Conservation (phyloP, 805 yeast genomes). For the Teunomyces barrocoloradensis region DNA sequence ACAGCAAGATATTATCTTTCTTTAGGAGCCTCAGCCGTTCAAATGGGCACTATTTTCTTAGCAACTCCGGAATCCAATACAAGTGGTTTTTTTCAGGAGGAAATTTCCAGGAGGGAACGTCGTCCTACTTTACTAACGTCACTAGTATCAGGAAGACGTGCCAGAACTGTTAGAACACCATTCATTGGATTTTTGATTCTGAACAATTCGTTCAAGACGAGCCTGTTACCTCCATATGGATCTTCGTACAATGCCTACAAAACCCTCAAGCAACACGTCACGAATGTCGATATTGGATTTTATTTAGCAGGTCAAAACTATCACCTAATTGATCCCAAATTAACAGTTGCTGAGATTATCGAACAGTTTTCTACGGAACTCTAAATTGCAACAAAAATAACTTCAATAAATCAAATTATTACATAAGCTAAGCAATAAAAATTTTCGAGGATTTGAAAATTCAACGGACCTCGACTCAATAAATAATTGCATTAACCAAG, state of each 20-base stretch:
- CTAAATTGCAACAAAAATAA: constrained; percentile 2
- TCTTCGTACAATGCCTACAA: constrained; percentile 32
- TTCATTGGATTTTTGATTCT: constrained; percentile 25
- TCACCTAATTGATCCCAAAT: constrained; percentile 16
- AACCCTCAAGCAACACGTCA: constrained; percentile 13
- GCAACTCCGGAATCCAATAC: constrained; percentile 29
- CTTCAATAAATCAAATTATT: constrained; percentile 7
- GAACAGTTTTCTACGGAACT: constrained; percentile 17
- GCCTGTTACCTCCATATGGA: constrained; percentile 35
- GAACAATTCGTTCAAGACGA: constrained; percentile 1
- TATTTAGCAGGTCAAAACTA: constrained; percentile 38
- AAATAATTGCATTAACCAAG: neutral
- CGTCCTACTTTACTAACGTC: constrained; percentile 30
- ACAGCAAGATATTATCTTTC: constrained; percentile 29
- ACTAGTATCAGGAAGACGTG: constrained; percentile 38
- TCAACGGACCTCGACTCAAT: neutral
- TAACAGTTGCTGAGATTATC: constrained; percentile 22
- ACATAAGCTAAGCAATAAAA: constrained; percentile 3
- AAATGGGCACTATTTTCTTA: constrained; percentile 54
- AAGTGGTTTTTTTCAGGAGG: constrained; percentile 15
- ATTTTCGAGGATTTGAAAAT: constrained; percentile 1
- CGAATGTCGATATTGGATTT: constrained; percentile 21
- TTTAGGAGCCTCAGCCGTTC: constrained; percentile 51
- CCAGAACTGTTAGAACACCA: constrained; percentile 36
- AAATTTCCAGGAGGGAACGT: constrained; percentile 2